Evolutionary conservation across 108 stramenopile genomes (phyloP).

Genomic region (Cyclotella kingstonii): DNA sequence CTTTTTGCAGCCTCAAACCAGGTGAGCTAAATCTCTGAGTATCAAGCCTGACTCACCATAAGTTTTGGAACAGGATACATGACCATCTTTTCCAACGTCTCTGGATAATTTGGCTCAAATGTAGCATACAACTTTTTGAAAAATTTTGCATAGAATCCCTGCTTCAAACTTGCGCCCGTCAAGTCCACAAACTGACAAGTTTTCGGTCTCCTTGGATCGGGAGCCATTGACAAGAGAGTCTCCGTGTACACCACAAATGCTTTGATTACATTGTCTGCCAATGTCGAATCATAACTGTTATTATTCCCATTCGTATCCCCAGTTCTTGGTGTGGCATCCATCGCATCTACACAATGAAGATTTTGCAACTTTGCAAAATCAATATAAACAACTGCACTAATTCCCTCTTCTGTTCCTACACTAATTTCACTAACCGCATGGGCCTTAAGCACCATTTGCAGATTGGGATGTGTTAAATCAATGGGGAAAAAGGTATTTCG

Average conservation of each 20-base stretch:
- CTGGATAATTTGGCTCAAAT: constrained; percentile 83
- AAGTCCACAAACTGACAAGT: constrained; percentile 77
- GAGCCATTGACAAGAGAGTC: constrained; percentile 53
- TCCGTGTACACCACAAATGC: constrained; percentile 83
- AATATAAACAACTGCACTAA: constrained; percentile 73
- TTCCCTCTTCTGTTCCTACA: constrained; percentile 21
- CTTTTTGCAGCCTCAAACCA: no score
- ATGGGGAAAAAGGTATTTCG: constrained; percentile 71
- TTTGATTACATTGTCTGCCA: constrained; percentile 62
- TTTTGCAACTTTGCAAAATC: constrained; percentile 69
- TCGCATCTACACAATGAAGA: constrained; percentile 27
- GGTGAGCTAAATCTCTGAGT: no score
- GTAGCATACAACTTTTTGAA: constrained; percentile 68
- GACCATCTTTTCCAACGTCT: constrained; percentile 69
- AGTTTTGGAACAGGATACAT: constrained; percentile 74
- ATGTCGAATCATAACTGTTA: no score
- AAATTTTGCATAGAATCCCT: constrained; percentile 61
- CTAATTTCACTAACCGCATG: constrained; percentile 73
- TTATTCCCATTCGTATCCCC: constrained; percentile 26
- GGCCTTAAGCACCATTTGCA: constrained; percentile 61
- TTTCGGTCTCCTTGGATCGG: constrained; percentile 66
- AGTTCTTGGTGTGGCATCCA: no score
- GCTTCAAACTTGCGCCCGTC: constrained; percentile 61
- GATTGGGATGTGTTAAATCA: constrained; percentile 57
- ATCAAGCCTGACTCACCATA: constrained; percentile 30